phyloP scores from a whole-genome alignment of 345 rosid genomes.

The Carallia brachiata region DNA sequence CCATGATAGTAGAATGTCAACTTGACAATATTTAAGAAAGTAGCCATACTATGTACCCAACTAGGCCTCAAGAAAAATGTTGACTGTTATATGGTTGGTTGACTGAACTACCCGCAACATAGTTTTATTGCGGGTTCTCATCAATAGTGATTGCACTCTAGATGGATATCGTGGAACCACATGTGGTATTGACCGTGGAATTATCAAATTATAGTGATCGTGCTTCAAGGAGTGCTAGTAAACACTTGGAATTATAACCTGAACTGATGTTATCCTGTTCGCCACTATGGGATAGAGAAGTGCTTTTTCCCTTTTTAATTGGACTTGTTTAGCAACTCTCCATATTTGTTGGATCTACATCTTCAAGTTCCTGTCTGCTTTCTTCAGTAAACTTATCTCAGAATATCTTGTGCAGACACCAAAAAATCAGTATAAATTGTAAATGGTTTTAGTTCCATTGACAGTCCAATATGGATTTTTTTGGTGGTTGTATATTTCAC shows the following conservation, averaged over 20 bases:
- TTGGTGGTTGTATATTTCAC: neutral
- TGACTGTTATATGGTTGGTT: no score
- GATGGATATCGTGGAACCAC: neutral
- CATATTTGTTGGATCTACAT: neutral
- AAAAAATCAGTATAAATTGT: neutral
- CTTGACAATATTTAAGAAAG: no score
- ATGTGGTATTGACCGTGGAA: neutral
- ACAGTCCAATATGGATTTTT: neutral
- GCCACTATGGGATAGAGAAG: no score
- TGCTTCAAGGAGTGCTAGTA: neutral
- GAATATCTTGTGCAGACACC: neutral
- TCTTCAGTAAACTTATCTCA: neutral
- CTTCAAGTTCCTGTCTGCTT: neutral
- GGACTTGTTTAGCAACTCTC: no score
- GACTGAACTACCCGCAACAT: no score
- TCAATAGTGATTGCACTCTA: neutral
- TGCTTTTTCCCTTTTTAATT: no score
- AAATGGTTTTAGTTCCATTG: constrained; percentile 8
- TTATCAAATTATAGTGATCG: neutral
- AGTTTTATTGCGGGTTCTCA: neutral
- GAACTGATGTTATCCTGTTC: no score
- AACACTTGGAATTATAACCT: neutral
- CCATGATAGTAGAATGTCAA: neutral
- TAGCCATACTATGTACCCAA: no score
- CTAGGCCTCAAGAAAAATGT: no score